Evolutionary conservation across 2,329 filamentous ascomycete genomes (phyloP).

Genomic region (Xylariaceae sp.): DNA sequence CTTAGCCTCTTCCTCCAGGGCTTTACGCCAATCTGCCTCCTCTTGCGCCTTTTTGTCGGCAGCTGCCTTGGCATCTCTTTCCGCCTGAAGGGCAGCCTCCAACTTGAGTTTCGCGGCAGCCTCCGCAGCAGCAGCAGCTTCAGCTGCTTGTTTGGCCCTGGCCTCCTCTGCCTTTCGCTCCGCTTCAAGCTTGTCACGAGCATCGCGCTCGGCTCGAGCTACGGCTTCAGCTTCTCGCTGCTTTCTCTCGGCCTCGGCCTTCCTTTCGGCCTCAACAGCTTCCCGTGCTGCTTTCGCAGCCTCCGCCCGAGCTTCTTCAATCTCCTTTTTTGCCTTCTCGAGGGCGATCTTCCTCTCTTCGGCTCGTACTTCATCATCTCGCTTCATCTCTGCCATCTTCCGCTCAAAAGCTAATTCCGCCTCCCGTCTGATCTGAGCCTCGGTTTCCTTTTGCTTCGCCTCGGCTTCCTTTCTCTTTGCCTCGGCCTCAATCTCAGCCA

Average conservation of each 20-base stretch:
- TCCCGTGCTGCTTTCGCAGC: slow-evolving; percentile 40
- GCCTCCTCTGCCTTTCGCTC: slow-evolving; percentile 37
- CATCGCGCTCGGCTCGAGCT: slow-evolving; percentile 29
- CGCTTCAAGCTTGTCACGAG: slow-evolving; percentile 30
- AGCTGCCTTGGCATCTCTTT: slow-evolving; percentile 19
- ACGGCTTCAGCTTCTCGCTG: slow-evolving; percentile 20
- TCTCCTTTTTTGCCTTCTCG: slow-evolving; percentile 41
- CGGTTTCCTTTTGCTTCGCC: slow-evolving; percentile 39
- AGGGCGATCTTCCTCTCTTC: slow-evolving; percentile 34
- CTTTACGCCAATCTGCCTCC: slow-evolving; percentile 22
- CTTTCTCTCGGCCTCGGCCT: slow-evolving; percentile 31
- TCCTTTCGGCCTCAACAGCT: slow-evolving; percentile 34
- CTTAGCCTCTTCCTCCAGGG: slow-evolving; percentile 29
- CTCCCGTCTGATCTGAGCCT: slow-evolving; percentile 41
- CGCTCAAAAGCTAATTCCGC: slow-evolving; percentile 40
- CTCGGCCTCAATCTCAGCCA: slow-evolving; percentile 46
- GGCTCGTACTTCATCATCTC: slow-evolving; percentile 29
- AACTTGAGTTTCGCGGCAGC: slow-evolving; percentile 38
- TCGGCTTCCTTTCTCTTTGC: slow-evolving; percentile 42
- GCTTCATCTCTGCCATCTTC: slow-evolving; percentile 37
- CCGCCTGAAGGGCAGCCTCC: slow-evolving; percentile 34
- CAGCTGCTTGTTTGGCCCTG: slow-evolving; percentile 20
- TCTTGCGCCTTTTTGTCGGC: slow-evolving; percentile 23
- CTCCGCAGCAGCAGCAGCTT: slow-evolving; percentile 44
- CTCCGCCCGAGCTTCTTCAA: slow-evolving; percentile 42